Base-by-base conservation (phyloP, 2,329 filamentous ascomycete genomes). In the Alternaria sp. region DNA sequence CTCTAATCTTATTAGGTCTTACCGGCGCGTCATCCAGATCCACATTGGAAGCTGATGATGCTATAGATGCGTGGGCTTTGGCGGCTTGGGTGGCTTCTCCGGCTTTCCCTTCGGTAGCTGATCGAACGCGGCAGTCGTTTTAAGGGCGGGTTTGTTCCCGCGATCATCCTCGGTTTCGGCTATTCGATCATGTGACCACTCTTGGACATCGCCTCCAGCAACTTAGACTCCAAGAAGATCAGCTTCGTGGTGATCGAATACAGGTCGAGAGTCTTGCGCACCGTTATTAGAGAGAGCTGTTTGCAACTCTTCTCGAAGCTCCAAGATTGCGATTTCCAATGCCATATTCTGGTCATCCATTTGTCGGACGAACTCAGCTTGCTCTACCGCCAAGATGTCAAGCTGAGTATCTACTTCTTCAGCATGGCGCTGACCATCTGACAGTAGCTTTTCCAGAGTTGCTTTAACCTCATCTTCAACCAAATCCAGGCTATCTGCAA, bases 91-190 rank as follows among this genome's bases (percentile, higher is more conserved):
- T 53, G 43, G 36, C 40, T 43, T 23, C 23, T 4, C 36, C 55
- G 40, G 59, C 47, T 62, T 52, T 45, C 21, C 5, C 10, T 12
- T 49, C 40, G 40, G 59, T 21, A 47, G 23, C 23, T 49, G 15
- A 13, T 36, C 12, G n/a, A 44, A 21, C 45, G n/a, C 45, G 46
- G 26, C 8, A 30, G 32, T 57, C 26, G 46, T 19, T 3, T 26
- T 21, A 47, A 32, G 17, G 19, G 19, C n/a, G 11, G 6, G 21
- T 32, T 17, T 43, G 47, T 43, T 52, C 26, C 26, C 51, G 26
- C 36, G 13, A 59, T 23, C 17, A 54, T 44, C 61, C 50, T 60
- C 56, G 61, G 56, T 28, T 59, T 26, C 56, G 56, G 61, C 61
- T 59, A 45, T 26, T 45, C 26, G 23, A 25, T 59, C 60, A 25